Base-by-base conservation (phyloP, 306 rosid species). In the Glycine tomentella region DNA sequence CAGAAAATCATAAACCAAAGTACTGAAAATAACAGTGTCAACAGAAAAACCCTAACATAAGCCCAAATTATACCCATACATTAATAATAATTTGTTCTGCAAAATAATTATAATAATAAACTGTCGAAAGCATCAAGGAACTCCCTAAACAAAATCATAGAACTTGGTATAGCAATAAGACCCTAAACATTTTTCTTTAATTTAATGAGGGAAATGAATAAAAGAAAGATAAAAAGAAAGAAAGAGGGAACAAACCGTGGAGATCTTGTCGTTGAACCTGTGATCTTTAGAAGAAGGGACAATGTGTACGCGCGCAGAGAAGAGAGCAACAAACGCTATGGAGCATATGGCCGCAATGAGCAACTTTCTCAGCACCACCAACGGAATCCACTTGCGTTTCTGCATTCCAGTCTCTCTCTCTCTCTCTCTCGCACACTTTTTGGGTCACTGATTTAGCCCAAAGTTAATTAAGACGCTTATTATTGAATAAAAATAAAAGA, bases 221-320 rank as follows among this genome's bases (percentile, higher is more conserved):
- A 55, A 15, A 78, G 42, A n/a, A n/a, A n/a, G n/a, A n/a, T n/a
- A n/a, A n/a, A n/a, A n/a, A n/a, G n/a, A n/a, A n/a, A n/a, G n/a
- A 64, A 17, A 38, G 12, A 38, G 9, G 36, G 2, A 36, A 59
- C 61, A 52, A 70, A 91, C 99, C 97, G 92, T 87, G 62, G 89
- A 83, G 71, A 93, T 89, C 88, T 86, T 91, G 86, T 90, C 95
- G 87, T 90, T 88, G 90, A 91, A 90, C 82, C 86, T 80, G 9
- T 88, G 86, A 86, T 86, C 90, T 63, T 83, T 79, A 49, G 93
- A 91, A 5, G 95, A 90, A 87, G 98, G 95, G 59, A 95, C 87
- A 50, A 88, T 75, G 78, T 87, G 92, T 2, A 90, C 73, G 72
- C 87, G 97, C 25, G 79, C 90, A 55, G 96, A 90, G 87, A 91